Percentiles rank a stretch among this genome's conserved stretches.
These are phyloP conservation scores for Chamaenerion angustifolium DNA, from an alignment of 345 rosid genomes.

Conservation along the genomic window DNA sequence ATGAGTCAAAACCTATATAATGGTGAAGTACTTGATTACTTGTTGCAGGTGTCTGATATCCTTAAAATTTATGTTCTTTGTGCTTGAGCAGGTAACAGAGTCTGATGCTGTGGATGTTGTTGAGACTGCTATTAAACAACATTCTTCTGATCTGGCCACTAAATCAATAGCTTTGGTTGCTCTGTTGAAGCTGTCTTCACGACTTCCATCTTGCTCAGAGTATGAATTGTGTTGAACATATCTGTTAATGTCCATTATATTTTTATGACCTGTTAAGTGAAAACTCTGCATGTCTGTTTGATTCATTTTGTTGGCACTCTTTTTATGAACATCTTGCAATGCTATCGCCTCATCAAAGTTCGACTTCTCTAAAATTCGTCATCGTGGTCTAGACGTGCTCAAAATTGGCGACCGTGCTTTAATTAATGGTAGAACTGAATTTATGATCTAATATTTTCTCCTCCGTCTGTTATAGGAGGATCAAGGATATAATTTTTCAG, in stretches of 20 bases:
- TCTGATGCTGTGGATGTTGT: slow-evolving; percentile 79
- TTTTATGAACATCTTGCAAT: no score
- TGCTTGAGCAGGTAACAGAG: slow-evolving; percentile 66
- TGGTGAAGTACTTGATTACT: neutral
- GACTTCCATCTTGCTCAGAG: slow-evolving; percentile 87
- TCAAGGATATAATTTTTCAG: slow-evolving; percentile 50
- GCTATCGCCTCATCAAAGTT: no score
- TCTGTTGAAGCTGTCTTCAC: slow-evolving; percentile 82
- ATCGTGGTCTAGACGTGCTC: no score
- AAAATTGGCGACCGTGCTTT: no score
- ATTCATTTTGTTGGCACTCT: no score
- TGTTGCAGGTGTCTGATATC: no score
- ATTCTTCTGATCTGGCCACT: slow-evolving; percentile 65
- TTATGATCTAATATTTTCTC: neutral
- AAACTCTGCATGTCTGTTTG: no score
- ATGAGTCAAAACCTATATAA: no score
- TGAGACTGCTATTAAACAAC: slow-evolving; percentile 55
- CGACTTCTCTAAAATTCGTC: no score
- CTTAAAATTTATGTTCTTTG: neutral
- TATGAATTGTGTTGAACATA: slow-evolving; percentile 18
- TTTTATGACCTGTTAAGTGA: no score
- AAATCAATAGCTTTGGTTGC: slow-evolving; percentile 88
- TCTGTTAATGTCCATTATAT: no score
- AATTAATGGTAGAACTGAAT: no score
- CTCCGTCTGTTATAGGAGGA: slow-evolving; percentile 43